A percentile compares a stretch with the other conserved stretches of the same genome.
These are phyloP conservation scores for Amaranthus hypochondriacus DNA, from an alignment of 148 eudicot species.

Conservation along the genomic window DNA sequence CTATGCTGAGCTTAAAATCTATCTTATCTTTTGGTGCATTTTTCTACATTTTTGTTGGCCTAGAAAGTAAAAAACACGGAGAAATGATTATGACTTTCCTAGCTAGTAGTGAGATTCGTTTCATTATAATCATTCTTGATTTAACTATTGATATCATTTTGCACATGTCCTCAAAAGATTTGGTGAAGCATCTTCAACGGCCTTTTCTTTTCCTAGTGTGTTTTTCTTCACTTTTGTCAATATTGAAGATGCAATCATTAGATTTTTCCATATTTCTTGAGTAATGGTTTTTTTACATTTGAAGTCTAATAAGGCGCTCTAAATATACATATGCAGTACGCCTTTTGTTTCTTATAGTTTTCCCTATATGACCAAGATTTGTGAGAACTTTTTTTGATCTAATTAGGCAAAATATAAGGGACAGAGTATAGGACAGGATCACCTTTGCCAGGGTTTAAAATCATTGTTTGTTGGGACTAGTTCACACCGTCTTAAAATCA, in stretches of 20 bases:
- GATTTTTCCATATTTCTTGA: neutral
- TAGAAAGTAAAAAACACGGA: neutral
- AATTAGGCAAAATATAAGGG: neutral
- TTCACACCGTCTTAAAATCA: no score
- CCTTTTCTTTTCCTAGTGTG: neutral
- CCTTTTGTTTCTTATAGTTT: no score
- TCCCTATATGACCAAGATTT: no score
- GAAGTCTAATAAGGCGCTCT: no score
- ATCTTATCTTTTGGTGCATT: neutral
- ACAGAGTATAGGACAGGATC: neutral
- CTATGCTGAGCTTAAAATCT: neutral
- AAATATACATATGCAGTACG: no score
- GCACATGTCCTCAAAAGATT: neutral
- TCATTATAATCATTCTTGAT: neutral
- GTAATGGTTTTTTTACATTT: neutral
- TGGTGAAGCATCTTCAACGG: neutral
- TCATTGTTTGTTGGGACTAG: neutral
- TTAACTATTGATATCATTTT: neutral
- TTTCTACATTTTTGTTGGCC: neutral
- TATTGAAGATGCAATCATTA: neutral
- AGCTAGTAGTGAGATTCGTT: neutral
- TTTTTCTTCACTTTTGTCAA: neutral
- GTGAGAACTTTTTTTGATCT: no score
- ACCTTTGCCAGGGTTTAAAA: neutral
- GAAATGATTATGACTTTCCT: neutral